Evolutionary conservation across 2,329 filamentous ascomycete genomes (phyloP), one percentile per base, ranked within the genome.

Genomic region (Penicillium sp.): DNA sequence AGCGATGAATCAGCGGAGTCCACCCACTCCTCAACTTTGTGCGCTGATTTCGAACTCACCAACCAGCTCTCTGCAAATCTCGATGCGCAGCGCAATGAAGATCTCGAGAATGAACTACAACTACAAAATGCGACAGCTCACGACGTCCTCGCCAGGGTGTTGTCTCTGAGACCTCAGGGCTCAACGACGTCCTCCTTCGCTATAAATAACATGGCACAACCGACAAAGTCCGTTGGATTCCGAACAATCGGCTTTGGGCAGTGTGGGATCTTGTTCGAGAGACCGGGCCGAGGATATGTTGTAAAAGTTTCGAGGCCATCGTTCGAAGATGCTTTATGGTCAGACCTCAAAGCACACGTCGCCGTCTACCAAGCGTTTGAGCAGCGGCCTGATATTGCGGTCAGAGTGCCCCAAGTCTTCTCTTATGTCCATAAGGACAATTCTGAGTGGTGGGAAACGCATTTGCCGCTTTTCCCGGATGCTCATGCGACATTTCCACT

Each of bases 191-290:
- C 22, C 5, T 25, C 22, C 3, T 22, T 22, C 22, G 22, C 22
- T 2, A 25, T 25, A 7, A 25, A 25, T 22, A 45, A 14, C 14
- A 19, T 3, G 2, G 1, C 13, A 41, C 25, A 19, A 4, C 22
- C 29, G 14, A 18, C 14, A 4, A 1, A 7, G 6, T n/a, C 31
- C 14, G 18, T 47, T 12, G 33, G 37, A 2, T 48, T 25, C 29
- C 49, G 54, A 3, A 27, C 25, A 8, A 50, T 39, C 46, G 52
- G 49, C 0, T 56, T 56, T 34, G 52, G 54, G 3, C 54, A 56
- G 33, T 53, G 54, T 18, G 54, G 54, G 0, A 35, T 55, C 1
- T 16, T 56, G 0, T 55, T 50, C n/a, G 49, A 55, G n/a, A 34
- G 38, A 13, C 42, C 49, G 3, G 49, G 49, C 0, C 29, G 22